Base-by-base conservation (phyloP, 2,329 filamentous ascomycete genomes). In the Fusarium torulosum region DNA sequence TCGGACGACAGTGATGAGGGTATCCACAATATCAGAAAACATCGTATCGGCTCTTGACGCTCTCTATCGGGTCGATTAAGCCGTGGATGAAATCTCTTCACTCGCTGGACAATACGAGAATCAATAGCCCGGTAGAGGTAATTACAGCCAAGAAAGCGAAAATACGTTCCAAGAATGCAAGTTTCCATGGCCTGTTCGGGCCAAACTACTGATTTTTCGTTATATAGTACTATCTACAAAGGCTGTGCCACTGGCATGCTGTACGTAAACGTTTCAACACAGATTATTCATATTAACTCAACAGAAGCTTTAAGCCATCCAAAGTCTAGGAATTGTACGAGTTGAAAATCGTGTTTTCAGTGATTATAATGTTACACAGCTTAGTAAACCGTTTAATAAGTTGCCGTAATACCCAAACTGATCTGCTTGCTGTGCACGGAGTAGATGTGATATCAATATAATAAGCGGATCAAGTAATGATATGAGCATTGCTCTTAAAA, bases 11-110 rank as follows among this genome's bases (percentile, higher is more conserved):
- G 50, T 43, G 45, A 44, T 52, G 65, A 66, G 35, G 29, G 66
- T 68, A 69, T 61, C 66, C 66, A 68, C 56, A 63, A 41, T 20
- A 44, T 40, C 13, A 42, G 44, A 53, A 66, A 46, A 25, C 23
- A 14, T 66, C 55, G 41, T 47, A 53, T 62, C 59, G 53, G 66
- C 53, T 67, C 50, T 51, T 42, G 50, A 68, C 51, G 55, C 51
- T 59, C 62, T 67, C 40, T 41, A 41, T 56, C 66, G 54, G 63
- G 38, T 49, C 23, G 43, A 50, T 38, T 57, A 43, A 56, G 53
- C 37, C 59, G 58, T 37, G 20, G 17, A 19, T 20, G 31, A 66
- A 66, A 65, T 57, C 6, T 61, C 51, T 69, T 53, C 60, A 33
- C 21, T 13, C 45, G n/a, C 51, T 20, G 41, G 45, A 42, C 19